Percentiles rank a stretch among this genome's conserved stretches.
These are phyloP conservation scores for Phytopythium cucurbitacearum DNA, from an alignment of 352 stramenopile species.

Conservation along the genomic window DNA sequence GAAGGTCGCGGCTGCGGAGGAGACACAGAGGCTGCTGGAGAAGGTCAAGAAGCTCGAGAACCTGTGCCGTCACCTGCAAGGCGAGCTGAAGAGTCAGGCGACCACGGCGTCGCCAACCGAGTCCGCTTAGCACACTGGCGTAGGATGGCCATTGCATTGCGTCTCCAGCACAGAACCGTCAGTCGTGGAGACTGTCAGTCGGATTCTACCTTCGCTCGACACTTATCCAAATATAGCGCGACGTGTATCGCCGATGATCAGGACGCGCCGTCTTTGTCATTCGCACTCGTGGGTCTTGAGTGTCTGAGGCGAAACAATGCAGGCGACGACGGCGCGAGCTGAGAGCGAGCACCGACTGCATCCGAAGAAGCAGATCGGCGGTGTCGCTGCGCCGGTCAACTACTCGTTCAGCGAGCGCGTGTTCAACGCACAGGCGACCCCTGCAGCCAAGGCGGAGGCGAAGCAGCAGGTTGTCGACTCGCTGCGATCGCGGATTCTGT, in stretches of 20 bases:
- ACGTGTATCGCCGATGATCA: too few species aligned
- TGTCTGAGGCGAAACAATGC: background rate
- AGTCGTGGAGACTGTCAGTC: too few species aligned
- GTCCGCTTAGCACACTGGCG: constrained; percentile 4
- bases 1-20: constrained; percentile 51
- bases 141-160: too few species aligned
- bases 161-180: too few species aligned
- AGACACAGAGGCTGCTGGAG: constrained; percentile 68
- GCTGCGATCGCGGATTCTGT: constrained; percentile 58
- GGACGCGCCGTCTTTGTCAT: too few species aligned
- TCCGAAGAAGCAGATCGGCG: constrained; percentile 64
- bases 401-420: constrained; percentile 73
- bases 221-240: too few species aligned
- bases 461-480: constrained; percentile 64
- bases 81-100: constrained; percentile 52
- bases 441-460: constrained; percentile 39
- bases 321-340: background rate
- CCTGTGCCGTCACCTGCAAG: constrained; percentile 78
- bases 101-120: constrained; percentile 13
- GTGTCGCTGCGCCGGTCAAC: constrained; percentile 50
- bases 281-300: too few species aligned
- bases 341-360: constrained; percentile 10
- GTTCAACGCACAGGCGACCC: constrained; percentile 61
- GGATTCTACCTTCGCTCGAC: too few species aligned
- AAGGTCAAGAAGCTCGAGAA: constrained; percentile 84